These are phyloP conservation scores for Alternaria sp. DNA, from an alignment of 2,329 filamentous ascomycete species.

Conservation along the genomic window DNA sequence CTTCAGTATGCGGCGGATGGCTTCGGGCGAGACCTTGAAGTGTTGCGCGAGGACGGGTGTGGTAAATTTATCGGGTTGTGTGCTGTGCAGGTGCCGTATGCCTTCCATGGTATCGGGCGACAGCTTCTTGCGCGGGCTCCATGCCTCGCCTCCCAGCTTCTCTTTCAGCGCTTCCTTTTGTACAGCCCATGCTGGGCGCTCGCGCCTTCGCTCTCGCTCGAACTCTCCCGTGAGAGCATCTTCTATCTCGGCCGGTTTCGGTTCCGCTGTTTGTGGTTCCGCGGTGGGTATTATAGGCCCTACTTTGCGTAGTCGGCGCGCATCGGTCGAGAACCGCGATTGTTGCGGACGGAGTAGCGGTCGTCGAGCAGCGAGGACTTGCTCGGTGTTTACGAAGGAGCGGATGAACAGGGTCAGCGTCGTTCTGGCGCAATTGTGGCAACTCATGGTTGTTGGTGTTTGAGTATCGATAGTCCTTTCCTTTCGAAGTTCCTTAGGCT, in stretches of 20 bases:
- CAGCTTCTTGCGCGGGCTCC: constrained; percentile 82
- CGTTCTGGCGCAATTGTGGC: constrained; percentile 31
- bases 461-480: not conserved
- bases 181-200: constrained; percentile 68
- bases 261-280: not conserved
- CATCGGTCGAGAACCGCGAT: constrained; percentile 23
- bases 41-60: constrained; percentile 74
- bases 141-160: constrained; percentile 79
- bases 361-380: constrained; percentile 3
- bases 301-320: constrained; percentile 4
- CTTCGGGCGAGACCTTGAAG: constrained; percentile 88
- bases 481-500: constrained; percentile 12
- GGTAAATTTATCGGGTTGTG: constrained; percentile 78
- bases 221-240: constrained; percentile 42
- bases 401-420: constrained; percentile 31
- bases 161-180: constrained; percentile 76
- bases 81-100: constrained; percentile 79
- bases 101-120: constrained; percentile 93
- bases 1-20: constrained; percentile 83
- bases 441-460: constrained; percentile 32
- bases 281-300: not conserved
- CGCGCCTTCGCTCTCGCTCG: constrained; percentile 25
- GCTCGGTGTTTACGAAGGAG: constrained; percentile 16
- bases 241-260: constrained; percentile 9
- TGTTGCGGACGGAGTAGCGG: constrained; percentile 7